phyloP scores from a whole-genome alignment of 495 filamentous ascomycete genomes.

The Articulospora tetracladia region DNA sequence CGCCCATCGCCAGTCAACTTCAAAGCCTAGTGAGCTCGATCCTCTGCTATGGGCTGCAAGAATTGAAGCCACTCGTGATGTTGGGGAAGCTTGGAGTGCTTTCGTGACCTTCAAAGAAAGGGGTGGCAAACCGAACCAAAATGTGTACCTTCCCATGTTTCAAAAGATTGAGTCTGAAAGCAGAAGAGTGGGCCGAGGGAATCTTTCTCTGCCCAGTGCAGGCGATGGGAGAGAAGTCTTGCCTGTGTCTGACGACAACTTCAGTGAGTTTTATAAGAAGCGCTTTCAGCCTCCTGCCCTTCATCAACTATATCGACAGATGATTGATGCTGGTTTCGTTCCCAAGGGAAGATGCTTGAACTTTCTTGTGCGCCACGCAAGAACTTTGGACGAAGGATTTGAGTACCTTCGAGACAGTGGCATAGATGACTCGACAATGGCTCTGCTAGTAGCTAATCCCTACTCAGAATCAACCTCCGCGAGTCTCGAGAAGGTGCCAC shows the following conservation, averaged over 20 bases:
- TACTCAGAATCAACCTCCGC: not conserved
- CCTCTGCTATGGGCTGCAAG: constrained; percentile 22
- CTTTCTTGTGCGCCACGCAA: constrained; percentile 22
- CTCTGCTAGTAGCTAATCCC: constrained; percentile 1
- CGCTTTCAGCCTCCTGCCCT: constrained; percentile 20
- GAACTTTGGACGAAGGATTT: constrained; percentile 10
- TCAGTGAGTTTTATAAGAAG: constrained; percentile 15
- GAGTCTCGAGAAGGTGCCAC: constrained; percentile 1
- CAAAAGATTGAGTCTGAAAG: constrained; percentile 20
- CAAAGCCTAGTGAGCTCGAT: not conserved
- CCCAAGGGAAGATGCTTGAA: constrained; percentile 17
- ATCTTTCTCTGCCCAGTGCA: not conserved
- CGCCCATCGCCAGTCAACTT: not conserved
- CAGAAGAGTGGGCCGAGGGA: constrained; percentile 2
- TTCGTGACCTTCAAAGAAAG: constrained; percentile 12
- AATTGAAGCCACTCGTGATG: constrained; percentile 23
- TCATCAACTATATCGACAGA: constrained; percentile 21
- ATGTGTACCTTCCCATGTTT: constrained; percentile 26
- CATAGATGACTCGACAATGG: not conserved
- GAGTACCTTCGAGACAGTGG: constrained; percentile 20
- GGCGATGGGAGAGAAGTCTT: constrained; percentile 26
- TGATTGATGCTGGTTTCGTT: constrained; percentile 15
- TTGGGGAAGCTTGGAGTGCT: constrained; percentile 25
- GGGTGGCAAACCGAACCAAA: constrained; percentile 5
- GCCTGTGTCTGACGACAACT: constrained; percentile 14